Evolutionary conservation across 352 stramenopile species (phyloP), one percentile per base, ranked within the genome.

Genomic region (Phytophthora rubi): DNA sequence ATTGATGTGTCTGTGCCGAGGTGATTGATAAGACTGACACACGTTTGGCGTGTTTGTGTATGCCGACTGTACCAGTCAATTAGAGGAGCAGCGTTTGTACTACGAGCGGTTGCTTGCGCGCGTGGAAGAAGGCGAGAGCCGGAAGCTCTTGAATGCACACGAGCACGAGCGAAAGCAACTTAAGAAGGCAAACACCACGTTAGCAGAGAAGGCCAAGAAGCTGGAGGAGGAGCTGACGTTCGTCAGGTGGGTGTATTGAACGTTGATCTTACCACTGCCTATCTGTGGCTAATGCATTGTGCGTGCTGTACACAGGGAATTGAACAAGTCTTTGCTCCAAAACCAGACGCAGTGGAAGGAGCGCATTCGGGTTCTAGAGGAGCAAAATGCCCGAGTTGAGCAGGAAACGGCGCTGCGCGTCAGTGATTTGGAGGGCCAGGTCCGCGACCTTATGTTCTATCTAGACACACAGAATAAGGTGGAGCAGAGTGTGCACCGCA

Each of bases 11-110:
- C 32, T 52, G 33, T 39, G n/a, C 3, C 30, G 42, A 28, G 10
- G 39, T 0, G 4, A n/a, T 26, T 0, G 9, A 21, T n/a, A 18
- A 45, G 6, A 12, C 18, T 61, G 32, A 65, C 21, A 3, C 52
- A 39, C 55, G 59, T 2, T 65, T 12, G 30, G 15, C 26, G 12
- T 62, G 12, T 32, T 58, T 30, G 15, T n/a, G 35, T 2, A 44
- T 44, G 26, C 28, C 28, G 28, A 30, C 28, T 7, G 28, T 30
- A 30, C 28, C 28, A 95, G 90, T 68, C 96, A 99, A 85, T 78
- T 99, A 51, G 95, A 99, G 65, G 90, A 98, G 55, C 97, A 99
- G 80, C 89, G 96, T 0, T 73, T 97, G 30, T 98, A 94, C 66
- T 99, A 98, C 63, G 95, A 99, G 68, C 86, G 87, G 0, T 64